phyloP scores from a whole-genome alignment of 2,329 filamentous ascomycete species.

The Penicillium concentricum region DNA sequence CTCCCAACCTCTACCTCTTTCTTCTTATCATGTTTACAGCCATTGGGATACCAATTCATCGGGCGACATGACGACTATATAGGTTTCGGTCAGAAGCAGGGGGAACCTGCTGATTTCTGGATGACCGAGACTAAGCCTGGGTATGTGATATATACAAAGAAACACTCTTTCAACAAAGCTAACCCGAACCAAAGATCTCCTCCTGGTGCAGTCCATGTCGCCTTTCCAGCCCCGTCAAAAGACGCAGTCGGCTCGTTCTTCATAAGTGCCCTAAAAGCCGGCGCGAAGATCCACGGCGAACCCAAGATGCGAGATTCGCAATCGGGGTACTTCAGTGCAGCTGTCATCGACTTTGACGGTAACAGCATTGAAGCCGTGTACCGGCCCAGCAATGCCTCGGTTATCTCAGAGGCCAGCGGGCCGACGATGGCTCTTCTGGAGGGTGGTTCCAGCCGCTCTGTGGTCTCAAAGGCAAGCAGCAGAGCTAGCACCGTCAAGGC shows the following conservation, averaged over 20 bases:
- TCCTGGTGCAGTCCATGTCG: constrained; percentile 59
- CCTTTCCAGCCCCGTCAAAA: constrained; percentile 66
- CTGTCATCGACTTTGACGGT: constrained; percentile 73
- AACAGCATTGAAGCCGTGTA: constrained; percentile 81
- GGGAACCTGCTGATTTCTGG: constrained; percentile 59
- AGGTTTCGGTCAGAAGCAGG: constrained; percentile 59
- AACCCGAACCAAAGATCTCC: constrained; percentile 39
- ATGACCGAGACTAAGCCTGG: constrained; percentile 61
- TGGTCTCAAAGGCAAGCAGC: constrained; percentile 36
- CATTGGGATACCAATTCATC: constrained; percentile 72
- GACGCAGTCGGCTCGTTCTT: constrained; percentile 71
- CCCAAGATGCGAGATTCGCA: constrained; percentile 55
- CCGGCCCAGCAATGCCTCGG: constrained; percentile 36
- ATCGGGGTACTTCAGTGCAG: constrained; percentile 60
- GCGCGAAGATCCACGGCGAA: constrained; percentile 58
- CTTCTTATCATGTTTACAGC: constrained; percentile 75
- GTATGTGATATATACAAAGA: constrained; percentile 41
- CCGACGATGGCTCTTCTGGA: constrained; percentile 39
- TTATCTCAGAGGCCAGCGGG: constrained; percentile 29
- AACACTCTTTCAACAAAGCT: neutral
- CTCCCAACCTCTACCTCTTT: constrained; percentile 79
- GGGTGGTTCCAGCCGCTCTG: constrained; percentile 33
- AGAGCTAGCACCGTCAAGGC: constrained; percentile 29
- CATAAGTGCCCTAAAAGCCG: constrained; percentile 65
- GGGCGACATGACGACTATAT: constrained; percentile 61